These are phyloP conservation scores for Mycena amicta DNA, from an alignment of 768 basidiomycete genomes.

Conservation along the genomic window DNA sequence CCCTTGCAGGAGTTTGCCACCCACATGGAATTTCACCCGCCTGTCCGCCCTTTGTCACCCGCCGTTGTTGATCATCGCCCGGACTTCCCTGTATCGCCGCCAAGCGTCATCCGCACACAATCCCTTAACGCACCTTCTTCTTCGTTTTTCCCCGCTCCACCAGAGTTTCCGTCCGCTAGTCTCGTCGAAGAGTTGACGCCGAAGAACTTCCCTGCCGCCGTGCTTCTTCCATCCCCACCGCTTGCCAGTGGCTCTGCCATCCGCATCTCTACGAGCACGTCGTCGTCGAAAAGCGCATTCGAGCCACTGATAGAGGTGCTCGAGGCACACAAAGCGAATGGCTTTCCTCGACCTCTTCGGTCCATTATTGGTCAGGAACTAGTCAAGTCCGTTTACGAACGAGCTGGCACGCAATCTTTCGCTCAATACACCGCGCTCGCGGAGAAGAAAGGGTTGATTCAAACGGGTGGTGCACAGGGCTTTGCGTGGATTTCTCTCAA, in stretches of 20 bases:
- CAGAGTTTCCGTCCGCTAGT: neutral
- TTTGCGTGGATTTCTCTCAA: neutral
- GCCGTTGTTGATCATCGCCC: neutral
- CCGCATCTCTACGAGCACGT: neutral
- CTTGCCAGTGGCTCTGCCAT: neutral
- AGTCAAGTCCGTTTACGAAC: neutral
- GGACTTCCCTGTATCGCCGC: neutral
- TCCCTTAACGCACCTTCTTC: neutral
- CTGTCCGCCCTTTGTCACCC: neutral
- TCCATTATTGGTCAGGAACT: neutral
- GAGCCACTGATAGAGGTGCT: neutral
- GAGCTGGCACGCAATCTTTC: neutral
- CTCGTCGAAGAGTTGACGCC: neutral
- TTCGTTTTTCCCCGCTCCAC: neutral
- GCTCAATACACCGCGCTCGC: neutral
- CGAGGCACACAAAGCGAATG: neutral
- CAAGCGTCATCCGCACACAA: neutral
- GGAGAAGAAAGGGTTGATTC: neutral
- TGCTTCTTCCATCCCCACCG: neutral
- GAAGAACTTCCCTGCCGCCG: neutral
- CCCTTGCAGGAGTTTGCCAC: no score
- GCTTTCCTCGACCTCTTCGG: neutral
- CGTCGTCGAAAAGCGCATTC: neutral
- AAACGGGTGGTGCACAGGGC: neutral
- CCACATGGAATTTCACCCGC: no score